Base-by-base conservation (phyloP, 345 rosid genomes). In the Capsella bursapastoris region DNA sequence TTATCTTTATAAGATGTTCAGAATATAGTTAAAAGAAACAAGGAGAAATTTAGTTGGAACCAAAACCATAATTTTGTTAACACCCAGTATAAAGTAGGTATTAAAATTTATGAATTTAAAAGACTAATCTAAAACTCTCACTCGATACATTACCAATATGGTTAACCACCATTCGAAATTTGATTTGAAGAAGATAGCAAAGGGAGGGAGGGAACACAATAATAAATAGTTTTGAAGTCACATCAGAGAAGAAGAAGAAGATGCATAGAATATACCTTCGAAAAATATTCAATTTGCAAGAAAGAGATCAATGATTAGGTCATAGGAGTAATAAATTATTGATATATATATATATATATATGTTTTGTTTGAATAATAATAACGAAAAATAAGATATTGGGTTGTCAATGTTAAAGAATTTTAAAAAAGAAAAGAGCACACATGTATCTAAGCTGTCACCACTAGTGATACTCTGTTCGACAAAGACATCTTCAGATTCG, bases 401-500 rank as follows among this genome's bases (percentile, higher is more conserved):
- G 63, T 38, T 72, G 51, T 60, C 60, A 71, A 29, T 53, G 32
- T n/a, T n/a, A 25, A 22, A 22, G 25, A 22, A 22, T 34, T 34
- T 34, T 34, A 49, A 60, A 34, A 48, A 49, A 7, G 25, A 22
- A 22, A 22, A 22, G 25, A 22, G 25, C 15, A 72, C 73, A 75
- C 74, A 52, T 75, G 74, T 68, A 68, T 74, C 47, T 60, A 61
- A 68, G 74, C 79, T 75, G 79, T 75, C 79, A 75, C 62, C 55
- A 60, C 63, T 68, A 3, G 66, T 57, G 53, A 38, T 15, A 58
- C 58, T 70, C 45, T 74, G 68, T 68, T 75, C 10, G 64, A 68
- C 52, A 75, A 68, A 4, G 74, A 75, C 74, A 52, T 68, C 8
- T 61, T 68, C 14, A 75, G 69, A 75, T 75, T 68, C 79, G 74